Base-by-base conservation (phyloP, 306 rosid species). In the Astragalus membranaceus region DNA sequence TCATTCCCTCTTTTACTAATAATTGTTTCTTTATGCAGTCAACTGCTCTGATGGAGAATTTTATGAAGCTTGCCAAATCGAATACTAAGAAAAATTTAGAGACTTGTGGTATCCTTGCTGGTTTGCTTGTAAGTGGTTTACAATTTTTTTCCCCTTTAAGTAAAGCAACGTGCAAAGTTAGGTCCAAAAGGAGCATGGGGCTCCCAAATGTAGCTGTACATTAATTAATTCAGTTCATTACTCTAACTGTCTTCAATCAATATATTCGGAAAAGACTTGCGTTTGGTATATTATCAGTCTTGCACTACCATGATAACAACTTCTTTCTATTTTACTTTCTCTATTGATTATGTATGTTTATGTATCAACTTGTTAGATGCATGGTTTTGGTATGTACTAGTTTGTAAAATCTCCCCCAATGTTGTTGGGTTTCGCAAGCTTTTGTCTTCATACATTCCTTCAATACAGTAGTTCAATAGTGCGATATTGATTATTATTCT, bases 21-120 rank as follows among this genome's bases (percentile, higher is more conserved):
- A 33, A 26, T 60, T 69, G 53, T 72, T 79, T 76, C 75, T 67
- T 35, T 79, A 67, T 82, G 77, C 87, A 94, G 98, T 90, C 98
- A 58, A 85, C 97, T 59, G 65, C 85, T 10, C 70, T 94, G 94
- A 94, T 94, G 98, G 98, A 88, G 56, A 78, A 52, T 73, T 94
- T 94, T 82, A 78, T 94, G 96, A 94, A 79, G 79, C 86, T 94
- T 59, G 97, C 98, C 57, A 87, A 85, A 81, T 87, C 90, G 53
- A 94, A 94, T 80, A 94, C 97, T 35, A 77, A 86, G 33, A 93
- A 78, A 78, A 83, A 91, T 87, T 85, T 94, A 69, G 98, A 90
- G 78, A 94, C 98, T 67, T 94, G 98, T 73, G 98, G 98, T 33
- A 66, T 94, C 75, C 95, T 94, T 46, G 98, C 94, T 6, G 98